Evolutionary conservation across 2,329 filamentous ascomycete species (phyloP), one percentile per base, ranked within the genome.

Genomic region (Diaporthe humulicola): DNA sequence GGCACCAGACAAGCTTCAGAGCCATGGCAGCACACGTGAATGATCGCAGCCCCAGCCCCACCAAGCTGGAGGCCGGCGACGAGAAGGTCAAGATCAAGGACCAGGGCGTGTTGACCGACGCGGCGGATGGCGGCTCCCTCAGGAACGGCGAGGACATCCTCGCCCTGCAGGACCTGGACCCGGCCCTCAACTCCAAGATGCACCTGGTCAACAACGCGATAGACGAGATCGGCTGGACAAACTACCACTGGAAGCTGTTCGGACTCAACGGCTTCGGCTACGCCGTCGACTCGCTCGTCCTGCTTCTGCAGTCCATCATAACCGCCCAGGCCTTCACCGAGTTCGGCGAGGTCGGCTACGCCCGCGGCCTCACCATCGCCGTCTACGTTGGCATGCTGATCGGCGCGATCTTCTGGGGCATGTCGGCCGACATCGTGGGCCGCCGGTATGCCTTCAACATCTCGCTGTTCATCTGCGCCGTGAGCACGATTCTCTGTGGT

Each of bases 361-460:
- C 79, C 2, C 88, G 88, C 76, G 92, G 88, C 12, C 84, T 93
- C 60, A 93, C 89, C 2, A 88, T 93, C 67, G 88, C 92, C 7
- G 88, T 87, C 1, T 94, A 92, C 78, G 86, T 88, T 12, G 88
- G 88, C 22, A 88, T 88, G 85, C 85, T 88, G 70, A 76, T 85
- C 0, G 89, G 91, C 2, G 91, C 91, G 22, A 80, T 93, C 36
- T 93, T 94, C 82, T 94, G 92, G 92, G 92, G 92, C 2, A 82
- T 93, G 40, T 87, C 87, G 4, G 92, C 91, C 30, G 93, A 94
- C 79, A 87, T 94, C 45, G 91, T 94, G 75, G 93, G 92, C 8
- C 87, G 93, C 57, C 89, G 90, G 76, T 90, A 90, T 77, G 92
- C 93, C 7, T 95, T 94, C 84, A 94, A 94, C 78, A 83, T 90